Percentiles rank a stretch among this genome's conserved stretches.
Evolutionary conservation across 768 basidiomycete species (phyloP).

Genomic region (Xerocomus spinulosus): DNA sequence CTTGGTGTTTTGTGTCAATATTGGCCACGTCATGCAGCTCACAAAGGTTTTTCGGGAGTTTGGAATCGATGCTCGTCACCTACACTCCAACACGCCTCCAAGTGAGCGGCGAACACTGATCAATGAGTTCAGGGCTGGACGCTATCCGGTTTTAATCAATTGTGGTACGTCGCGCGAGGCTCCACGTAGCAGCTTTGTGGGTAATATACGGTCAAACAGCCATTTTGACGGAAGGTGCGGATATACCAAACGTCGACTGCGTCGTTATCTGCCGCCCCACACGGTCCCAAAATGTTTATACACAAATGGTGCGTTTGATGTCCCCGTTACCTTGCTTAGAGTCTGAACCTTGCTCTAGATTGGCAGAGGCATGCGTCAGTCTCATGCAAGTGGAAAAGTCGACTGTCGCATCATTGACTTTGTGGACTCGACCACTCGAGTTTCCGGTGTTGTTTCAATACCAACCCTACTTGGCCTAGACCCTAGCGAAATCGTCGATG

Average conservation of each 20-base stretch:
- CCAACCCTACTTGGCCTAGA: conserved; percentile 86
- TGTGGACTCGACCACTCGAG: conserved; percentile 67
- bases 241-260: conserved; percentile 94
- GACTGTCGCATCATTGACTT: conserved; percentile 92
- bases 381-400: conserved; percentile 70
- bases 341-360: conserved; percentile 50
- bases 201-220: conserved; percentile 34
- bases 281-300: conserved; percentile 80
- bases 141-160: conserved; percentile 85
- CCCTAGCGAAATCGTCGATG: conserved; percentile 58
- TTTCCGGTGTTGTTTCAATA: conserved; percentile 67
- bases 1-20: conserved; percentile 85
- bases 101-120: conserved; percentile 62
- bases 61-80: conserved; percentile 81
- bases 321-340: background rate
- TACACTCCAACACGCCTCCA: conserved; percentile 65
- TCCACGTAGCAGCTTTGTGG: background rate
- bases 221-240: conserved; percentile 89
- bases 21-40: conserved; percentile 73
- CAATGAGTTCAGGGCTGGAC: conserved; percentile 59
- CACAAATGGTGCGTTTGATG: conserved; percentile 71
- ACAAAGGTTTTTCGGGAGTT: conserved; percentile 66
- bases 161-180: conserved; percentile 54
- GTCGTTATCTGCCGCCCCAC: conserved; percentile 86
- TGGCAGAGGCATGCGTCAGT: conserved; percentile 86